These are phyloP conservation scores for Erysimum cheiranthoides DNA, from an alignment of 345 rosid species.

Conservation along the genomic window DNA sequence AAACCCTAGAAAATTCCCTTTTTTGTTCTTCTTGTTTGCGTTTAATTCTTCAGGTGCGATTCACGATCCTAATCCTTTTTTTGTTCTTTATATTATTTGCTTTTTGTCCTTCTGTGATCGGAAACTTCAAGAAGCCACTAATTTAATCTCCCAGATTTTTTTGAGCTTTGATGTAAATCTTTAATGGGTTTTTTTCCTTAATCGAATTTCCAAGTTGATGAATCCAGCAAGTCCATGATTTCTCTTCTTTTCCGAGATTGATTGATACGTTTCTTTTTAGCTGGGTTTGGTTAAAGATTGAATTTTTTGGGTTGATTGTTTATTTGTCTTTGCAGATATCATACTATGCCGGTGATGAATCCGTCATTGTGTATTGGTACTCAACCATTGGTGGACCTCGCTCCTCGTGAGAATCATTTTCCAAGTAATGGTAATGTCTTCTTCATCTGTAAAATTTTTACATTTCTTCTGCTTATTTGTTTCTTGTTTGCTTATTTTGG, in stretches of 20 bases:
- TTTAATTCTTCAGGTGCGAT: constrained; percentile 30
- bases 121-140: constrained; percentile 11
- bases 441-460: not conserved
- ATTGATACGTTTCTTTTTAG: not conserved
- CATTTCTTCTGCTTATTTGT: not conserved
- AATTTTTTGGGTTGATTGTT: constrained; percentile 1
- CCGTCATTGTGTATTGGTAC: constrained; percentile 34
- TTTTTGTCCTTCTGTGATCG: constrained; percentile 6
- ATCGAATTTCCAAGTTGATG: not conserved
- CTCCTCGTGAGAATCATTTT: constrained; percentile 24
- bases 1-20: constrained; percentile 33
- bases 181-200: not conserved
- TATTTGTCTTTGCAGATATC: constrained; percentile 12
- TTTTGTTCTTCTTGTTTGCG: not conserved
- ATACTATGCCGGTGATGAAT: constrained; percentile 29
- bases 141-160: too few species aligned
- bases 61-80: not conserved
- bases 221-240: not conserved
- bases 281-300: constrained; percentile 14
- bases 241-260: not conserved
- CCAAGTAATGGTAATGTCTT: constrained; percentile 28
- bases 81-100: not conserved
- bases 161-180: not conserved
- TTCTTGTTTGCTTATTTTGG: not conserved
- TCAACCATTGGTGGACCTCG: constrained; percentile 12